Percentiles rank a stretch among this genome's conserved stretches.
These are phyloP conservation scores for Skeletonema costatum DNA, from an alignment of 108 stramenopile species.

Conservation along the genomic window DNA sequence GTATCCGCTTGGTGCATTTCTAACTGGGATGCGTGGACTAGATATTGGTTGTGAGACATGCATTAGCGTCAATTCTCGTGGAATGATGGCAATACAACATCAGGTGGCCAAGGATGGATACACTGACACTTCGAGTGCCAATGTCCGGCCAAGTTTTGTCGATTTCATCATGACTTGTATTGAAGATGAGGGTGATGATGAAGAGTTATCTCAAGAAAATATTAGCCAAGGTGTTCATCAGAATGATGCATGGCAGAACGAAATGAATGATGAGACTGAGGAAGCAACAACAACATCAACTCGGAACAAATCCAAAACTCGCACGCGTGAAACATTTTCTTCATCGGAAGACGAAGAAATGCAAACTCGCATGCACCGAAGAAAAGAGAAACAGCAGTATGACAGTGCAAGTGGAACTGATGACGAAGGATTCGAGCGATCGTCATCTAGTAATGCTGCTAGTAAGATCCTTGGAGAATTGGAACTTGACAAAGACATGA, in stretches of 20 bases:
- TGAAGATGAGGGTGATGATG: slow-evolving; percentile 54
- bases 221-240: neutral
- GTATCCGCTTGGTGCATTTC: slow-evolving; percentile 51
- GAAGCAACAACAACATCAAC: neutral
- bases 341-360: neutral
- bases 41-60: slow-evolving; percentile 72
- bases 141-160: slow-evolving; percentile 58
- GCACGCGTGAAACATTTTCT: slow-evolving; percentile 1
- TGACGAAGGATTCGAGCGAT: neutral
- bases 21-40: slow-evolving; percentile 62
- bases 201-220: slow-evolving; percentile 10
- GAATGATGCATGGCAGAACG: slow-evolving; percentile 3
- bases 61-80: slow-evolving; percentile 65
- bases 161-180: slow-evolving; percentile 71
- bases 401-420: slow-evolving; percentile 7
- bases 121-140: slow-evolving; percentile 21
- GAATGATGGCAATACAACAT: slow-evolving; percentile 83
- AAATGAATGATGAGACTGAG: slow-evolving; percentile 14
- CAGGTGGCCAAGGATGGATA: slow-evolving; percentile 45
- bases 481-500: slow-evolving; percentile 37
- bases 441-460: slow-evolving; percentile 3
- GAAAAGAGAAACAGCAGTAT: neutral
- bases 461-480: slow-evolving; percentile 38
- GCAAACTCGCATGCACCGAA: neutral
- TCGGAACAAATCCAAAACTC: neutral